Conservation (phyloP, 345 rosid genomes). For the Excoecaria cochinchinensis region DNA sequence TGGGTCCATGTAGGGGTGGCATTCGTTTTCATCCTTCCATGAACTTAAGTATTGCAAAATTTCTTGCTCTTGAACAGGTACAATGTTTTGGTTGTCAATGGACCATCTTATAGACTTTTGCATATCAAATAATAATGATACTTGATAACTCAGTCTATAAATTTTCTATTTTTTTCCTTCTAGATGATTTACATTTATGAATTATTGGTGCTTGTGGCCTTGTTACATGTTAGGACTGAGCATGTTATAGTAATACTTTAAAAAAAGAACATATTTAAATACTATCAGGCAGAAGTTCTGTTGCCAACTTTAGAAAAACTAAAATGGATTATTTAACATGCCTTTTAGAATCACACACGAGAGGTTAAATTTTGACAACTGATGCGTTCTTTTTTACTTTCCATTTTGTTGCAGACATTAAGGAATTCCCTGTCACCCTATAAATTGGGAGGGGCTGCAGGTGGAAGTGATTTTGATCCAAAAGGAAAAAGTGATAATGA, state of each 20-base stretch:
- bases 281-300: not conserved
- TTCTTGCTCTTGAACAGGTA: slow-evolving; percentile 98
- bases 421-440: slow-evolving; percentile 93
- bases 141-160: not conserved
- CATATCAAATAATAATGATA: slow-evolving; percentile 1
- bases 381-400: not conserved
- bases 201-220: not conserved
- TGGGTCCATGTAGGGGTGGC: slow-evolving; percentile 98
- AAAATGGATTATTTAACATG: not conserved
- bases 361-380: not conserved
- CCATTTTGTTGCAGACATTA: slow-evolving; percentile 56
- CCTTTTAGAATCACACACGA: not conserved
- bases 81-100: slow-evolving; percentile 10
- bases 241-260: not conserved
- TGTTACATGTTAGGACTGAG: not conserved
- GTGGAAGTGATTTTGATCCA: slow-evolving; percentile 99
- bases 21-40: slow-evolving; percentile 88
- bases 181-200: not conserved
- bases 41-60: slow-evolving; percentile 87
- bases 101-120: slow-evolving; percentile 10
- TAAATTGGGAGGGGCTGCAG: slow-evolving; percentile 98
- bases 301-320: not conserved
- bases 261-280: slow-evolving; percentile 3
- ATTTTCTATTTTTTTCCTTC: slow-evolving; percentile 11
- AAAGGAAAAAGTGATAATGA: slow-evolving; percentile 97